Percentiles rank a stretch among this genome's conserved stretches.
These are phyloP conservation scores for Oryza meridionalis DNA, from an alignment of 176 grass and related monocot genomes.

Conservation along the genomic window DNA sequence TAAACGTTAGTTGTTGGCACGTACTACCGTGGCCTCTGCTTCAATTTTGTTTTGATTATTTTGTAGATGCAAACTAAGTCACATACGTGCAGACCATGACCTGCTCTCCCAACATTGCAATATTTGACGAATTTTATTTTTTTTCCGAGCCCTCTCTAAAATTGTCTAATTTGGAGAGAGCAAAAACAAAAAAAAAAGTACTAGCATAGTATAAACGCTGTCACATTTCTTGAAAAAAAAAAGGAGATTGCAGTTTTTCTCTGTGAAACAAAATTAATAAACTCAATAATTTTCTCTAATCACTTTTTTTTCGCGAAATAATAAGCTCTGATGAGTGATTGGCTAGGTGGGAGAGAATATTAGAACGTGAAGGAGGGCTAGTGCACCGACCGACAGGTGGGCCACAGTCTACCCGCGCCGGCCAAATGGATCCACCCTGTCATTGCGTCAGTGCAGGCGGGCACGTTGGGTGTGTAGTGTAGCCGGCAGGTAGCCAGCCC, in stretches of 20 bases:
- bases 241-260: neutral
- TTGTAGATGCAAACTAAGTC: neutral
- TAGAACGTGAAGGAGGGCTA: slow-evolving; percentile 28
- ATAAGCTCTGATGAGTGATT: neutral
- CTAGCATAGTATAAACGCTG: no score
- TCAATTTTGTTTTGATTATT: neutral
- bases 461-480: slow-evolving; percentile 18
- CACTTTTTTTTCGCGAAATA: neutral
- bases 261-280: neutral
- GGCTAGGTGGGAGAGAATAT: slow-evolving; percentile 42
- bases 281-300: neutral
- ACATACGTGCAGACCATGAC: slow-evolving; percentile 19
- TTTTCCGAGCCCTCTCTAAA: no score
- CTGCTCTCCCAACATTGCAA: neutral
- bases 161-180: no score
- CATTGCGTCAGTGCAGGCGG: slow-evolving; percentile 18
- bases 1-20: neutral
- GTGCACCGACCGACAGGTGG: slow-evolving; percentile 16
- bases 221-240: neutral
- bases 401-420: slow-evolving; percentile 5
- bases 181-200: no score
- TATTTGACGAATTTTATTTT: no score
- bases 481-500: neutral
- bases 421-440: slow-evolving; percentile 38
- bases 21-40: neutral